These are phyloP conservation scores for Polymyxa betae DNA, from an alignment of 208 protist species.

Conservation along the genomic window DNA sequence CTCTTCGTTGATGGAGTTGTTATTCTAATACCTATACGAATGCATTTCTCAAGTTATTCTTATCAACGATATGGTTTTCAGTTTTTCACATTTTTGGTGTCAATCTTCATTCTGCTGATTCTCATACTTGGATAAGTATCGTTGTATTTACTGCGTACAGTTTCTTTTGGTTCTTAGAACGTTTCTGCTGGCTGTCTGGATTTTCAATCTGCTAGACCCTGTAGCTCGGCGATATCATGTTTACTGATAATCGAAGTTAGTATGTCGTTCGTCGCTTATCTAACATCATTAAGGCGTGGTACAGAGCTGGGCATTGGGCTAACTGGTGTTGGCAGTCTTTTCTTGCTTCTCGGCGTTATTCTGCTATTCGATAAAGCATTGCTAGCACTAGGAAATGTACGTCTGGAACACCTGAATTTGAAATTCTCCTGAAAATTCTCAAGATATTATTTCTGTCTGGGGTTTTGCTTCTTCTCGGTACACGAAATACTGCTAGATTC, in stretches of 20 bases:
- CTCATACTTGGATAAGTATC: too few relatives aligned
- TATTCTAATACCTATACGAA: too few relatives aligned
- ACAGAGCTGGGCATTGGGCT: slow-evolving; percentile 50
- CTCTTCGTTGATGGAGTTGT: too few relatives aligned
- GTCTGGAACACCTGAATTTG: neutral
- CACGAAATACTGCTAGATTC: slow-evolving; percentile 14
- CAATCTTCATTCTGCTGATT: too few relatives aligned
- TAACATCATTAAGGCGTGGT: neutral
- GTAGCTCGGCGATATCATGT: neutral
- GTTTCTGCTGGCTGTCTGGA: too few relatives aligned
- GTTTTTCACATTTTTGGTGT: too few relatives aligned
- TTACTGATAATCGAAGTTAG: neutral
- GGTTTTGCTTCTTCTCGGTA: slow-evolving; percentile 13
- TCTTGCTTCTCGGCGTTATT: slow-evolving; percentile 46
- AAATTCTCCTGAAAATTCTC: neutral
- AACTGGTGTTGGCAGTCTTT: slow-evolving; percentile 41
- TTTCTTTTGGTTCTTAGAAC: too few relatives aligned
- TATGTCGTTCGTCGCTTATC: neutral
- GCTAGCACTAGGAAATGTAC: slow-evolving; percentile 27
- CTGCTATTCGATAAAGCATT: slow-evolving; percentile 40
- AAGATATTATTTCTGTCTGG: slow-evolving; percentile 51
- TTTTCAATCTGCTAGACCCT: too few relatives aligned
- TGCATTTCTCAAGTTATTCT: too few relatives aligned
- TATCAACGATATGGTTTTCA: too few relatives aligned
- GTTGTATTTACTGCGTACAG: too few relatives aligned